Evolutionary conservation across 768 basidiomycete genomes (phyloP), one percentile per base, ranked within the genome.

Genomic region (Pisolithus microcarpus): DNA sequence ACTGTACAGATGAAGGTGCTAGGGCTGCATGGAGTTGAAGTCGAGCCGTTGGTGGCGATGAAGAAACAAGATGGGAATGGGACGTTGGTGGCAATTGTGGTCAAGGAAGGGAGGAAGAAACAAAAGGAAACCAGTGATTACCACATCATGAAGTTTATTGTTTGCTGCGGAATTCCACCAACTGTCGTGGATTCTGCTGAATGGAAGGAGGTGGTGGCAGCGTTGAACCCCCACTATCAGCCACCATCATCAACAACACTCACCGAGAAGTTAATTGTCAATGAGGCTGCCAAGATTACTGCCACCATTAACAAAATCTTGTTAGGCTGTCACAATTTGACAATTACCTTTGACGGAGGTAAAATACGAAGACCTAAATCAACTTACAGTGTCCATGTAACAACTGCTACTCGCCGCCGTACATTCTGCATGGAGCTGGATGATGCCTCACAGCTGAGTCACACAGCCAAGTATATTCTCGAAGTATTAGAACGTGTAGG

Each of bases 391-490:
- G 47, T 62, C 2, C 59, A 60, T 53, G 46, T 61, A 7, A 61
- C 57, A 2, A 51, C 52, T 8, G 18, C 51, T 42, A 38, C 38
- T 0, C 15, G 38, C 8, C 46, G 16, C 2, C n/a, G n/a, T n/a
- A 18, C 43, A 15, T 58, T 55, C 31, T 52, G 58, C 28, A 37
- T 57, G 24, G 53, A 43, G 4, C 44, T 58, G 3, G 48, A 59
- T 51, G 56, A 49, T 62, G 49, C 47, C 3, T 56, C 38, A 62
- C 63, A 4, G 43, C 42, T 23, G 61, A 60, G 36, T 60, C 60
- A 15, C 65, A 69, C 57, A 65, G 64, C 7, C 60, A 48, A 18
- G 50, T 57, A 43, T 61, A 69, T 58, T 56, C 64, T 30, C 50
- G 48, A 43, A n/a, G 58, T 18, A 37, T 61, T 30, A 26, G 60